A percentile compares a stretch with the other conserved stretches of the same genome.
Evolutionary conservation across 2,329 filamentous ascomycete species (phyloP).

Genomic region (Fusarium keratoplasticum): DNA sequence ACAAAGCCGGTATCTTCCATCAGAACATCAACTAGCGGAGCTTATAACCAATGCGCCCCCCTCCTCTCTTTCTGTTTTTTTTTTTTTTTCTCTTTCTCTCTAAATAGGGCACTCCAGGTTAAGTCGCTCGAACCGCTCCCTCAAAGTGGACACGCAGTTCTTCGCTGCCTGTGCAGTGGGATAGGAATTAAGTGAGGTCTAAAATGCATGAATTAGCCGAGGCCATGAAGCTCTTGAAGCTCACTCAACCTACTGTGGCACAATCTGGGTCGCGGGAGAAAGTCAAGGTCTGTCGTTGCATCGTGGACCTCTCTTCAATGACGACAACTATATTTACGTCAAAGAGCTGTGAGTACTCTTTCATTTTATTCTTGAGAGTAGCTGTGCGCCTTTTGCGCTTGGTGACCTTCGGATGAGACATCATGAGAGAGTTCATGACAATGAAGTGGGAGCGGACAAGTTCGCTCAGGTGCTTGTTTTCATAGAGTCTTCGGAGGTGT

Average conservation of each 20-base stretch:
- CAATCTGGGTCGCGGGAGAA: background rate
- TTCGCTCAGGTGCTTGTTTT: background rate
- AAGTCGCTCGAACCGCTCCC: background rate
- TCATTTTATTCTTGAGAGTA: slow-evolving; percentile 13
- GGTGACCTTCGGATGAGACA: slow-evolving; percentile 5
- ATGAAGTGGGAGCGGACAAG: background rate
- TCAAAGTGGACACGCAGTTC: background rate
- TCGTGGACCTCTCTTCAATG: slow-evolving; percentile 1
- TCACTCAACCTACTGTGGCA: background rate
- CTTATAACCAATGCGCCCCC: no score
- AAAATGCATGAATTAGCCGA: background rate
- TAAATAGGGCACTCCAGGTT: background rate
- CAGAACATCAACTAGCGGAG: no score
- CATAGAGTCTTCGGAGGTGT: background rate
- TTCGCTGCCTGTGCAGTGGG: background rate
- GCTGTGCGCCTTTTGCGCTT: slow-evolving; percentile 11
- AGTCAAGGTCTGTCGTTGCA: background rate
- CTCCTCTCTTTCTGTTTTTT: no score
- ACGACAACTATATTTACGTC: slow-evolving; percentile 3
- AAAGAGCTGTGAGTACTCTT: slow-evolving; percentile 7
- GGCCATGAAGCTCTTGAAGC: background rate
- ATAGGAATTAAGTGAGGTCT: background rate
- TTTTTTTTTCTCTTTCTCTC: background rate
- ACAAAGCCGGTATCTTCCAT: background rate
- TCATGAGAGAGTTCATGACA: background rate